These are phyloP conservation scores for Metarhizium humberi DNA, from an alignment of 2,329 filamentous ascomycete species.

Conservation along the genomic window DNA sequence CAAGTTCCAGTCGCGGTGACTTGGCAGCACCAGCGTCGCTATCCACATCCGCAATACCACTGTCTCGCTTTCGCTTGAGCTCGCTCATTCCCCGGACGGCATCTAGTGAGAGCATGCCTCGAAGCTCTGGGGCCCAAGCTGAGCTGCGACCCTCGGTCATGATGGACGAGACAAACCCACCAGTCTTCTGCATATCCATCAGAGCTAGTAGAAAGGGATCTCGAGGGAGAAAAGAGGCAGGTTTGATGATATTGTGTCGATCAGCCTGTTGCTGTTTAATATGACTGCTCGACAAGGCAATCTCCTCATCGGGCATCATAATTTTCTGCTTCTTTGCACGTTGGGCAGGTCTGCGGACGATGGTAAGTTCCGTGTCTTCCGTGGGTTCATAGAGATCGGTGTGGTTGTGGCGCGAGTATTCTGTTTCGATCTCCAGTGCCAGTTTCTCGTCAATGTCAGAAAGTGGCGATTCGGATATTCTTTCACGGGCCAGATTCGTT, in stretches of 20 bases:
- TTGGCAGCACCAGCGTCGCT: constrained; percentile 55
- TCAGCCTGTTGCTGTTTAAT: constrained; percentile 84
- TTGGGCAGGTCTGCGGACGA: constrained; percentile 60
- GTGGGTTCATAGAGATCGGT: constrained; percentile 53
- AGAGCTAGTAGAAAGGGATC: constrained; percentile 81
- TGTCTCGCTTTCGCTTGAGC: constrained; percentile 89
- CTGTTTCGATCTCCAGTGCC: constrained; percentile 49
- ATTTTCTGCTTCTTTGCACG: constrained; percentile 69
- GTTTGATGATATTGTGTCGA: constrained; percentile 76
- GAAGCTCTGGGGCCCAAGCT: constrained; percentile 85
- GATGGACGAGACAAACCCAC: constrained; percentile 80
- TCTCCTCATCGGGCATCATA: constrained; percentile 72
- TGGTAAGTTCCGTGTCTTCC: constrained; percentile 46
- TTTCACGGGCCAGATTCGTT: constrained; percentile 41
- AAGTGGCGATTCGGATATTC: constrained; percentile 61
- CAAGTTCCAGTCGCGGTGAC: constrained; percentile 59
- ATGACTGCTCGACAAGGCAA: constrained; percentile 63
- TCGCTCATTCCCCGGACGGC: constrained; percentile 67
- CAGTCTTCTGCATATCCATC: constrained; percentile 85
- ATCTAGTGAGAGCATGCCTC: constrained; percentile 84
- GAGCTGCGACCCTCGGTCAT: constrained; percentile 71
- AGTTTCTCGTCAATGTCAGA: constrained; percentile 60
- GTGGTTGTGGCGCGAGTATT: constrained; percentile 43
- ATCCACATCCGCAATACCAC: constrained; percentile 72
- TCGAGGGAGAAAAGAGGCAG: constrained; percentile 72